Evolutionary conservation across 139 green algal species (phyloP), one percentile per base, ranked within the genome.

Genomic region (Chlamydomonas urium): DNA sequence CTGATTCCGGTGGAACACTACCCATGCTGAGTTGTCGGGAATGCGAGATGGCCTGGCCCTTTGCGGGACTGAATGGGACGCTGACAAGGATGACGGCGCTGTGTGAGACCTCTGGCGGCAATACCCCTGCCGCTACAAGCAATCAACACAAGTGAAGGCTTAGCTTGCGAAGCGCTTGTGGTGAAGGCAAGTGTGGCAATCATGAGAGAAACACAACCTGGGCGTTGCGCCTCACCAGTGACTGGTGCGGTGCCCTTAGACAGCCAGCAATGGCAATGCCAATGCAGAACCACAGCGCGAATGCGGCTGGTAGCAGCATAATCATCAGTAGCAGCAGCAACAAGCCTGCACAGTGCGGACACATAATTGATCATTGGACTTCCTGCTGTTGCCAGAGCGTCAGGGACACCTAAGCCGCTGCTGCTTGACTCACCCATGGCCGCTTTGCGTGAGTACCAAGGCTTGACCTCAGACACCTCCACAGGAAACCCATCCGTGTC

Each of bases 251-350:
- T 45, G 33, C 60, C 17, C 29, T 42, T 26, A 67, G 10, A 45
- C 60, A 67, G n/a, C 32, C 33, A 42, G 60, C 26, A 45, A 45
- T 21, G 14, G 29, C 60, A 17, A 53, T 17, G 17, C 60, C 60
- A 4, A 67, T 26, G 42, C 31, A 67, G 60, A 67, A 67, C 32
- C 60, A 67, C 10, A 67, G 42, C 29, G 33, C 60, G 29, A 67
- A 67, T 8, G 60, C 60, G 21, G n/a, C 5, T 26, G 60, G 60
- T 29, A 67, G 21, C n/a, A 67, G n/a, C 10, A 14, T 17, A 14
- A 67, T 8, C 14, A 42, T 47, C 23, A 67, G 33, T 6, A 67
- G 32, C 10, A 42, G 4, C 23, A 67, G 26, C n/a, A 67, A 24
- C 10, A 67, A n/a, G 14, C 32, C 60, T 67, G 60, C 60, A 67